Conservation (phyloP, 352 stramenopile species). For the Globisporangium paddicum region DNA sequence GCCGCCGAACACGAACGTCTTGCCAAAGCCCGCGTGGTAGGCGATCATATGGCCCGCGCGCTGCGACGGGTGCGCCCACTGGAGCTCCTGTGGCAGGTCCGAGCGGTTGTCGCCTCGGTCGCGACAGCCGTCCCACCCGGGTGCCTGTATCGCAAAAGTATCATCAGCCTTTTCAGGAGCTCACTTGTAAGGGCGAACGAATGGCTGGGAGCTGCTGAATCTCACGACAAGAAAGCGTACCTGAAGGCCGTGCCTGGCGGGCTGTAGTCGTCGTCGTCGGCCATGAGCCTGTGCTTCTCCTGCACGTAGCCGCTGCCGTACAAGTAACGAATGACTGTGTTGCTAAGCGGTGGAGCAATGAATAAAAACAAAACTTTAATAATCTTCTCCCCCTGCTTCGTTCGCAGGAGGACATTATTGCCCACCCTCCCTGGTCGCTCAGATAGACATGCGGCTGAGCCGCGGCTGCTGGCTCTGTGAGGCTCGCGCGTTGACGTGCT, state of each 20-base stretch:
- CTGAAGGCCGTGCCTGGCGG: too few relatives aligned
- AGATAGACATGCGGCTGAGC: conserved; percentile 4
- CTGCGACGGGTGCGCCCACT: conserved; percentile 86
- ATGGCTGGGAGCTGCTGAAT: too few relatives aligned
- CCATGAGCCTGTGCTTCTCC: too few relatives aligned
- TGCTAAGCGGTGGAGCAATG: too few relatives aligned
- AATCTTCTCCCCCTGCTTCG: background rate
- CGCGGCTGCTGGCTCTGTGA: conserved; percentile 2
- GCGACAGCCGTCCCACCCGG: conserved; percentile 95
- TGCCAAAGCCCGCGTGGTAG: conserved; percentile 60
- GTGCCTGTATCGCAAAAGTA: too few relatives aligned
- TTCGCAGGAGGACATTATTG: background rate
- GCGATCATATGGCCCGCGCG: conserved; percentile 81
- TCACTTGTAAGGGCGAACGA: too few relatives aligned
- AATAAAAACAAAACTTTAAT: too few relatives aligned
- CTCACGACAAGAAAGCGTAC: too few relatives aligned
- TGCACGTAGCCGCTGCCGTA: too few relatives aligned
- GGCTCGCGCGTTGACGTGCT: background rate
- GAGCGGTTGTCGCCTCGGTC: conserved; percentile 70
- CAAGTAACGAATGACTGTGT: too few relatives aligned
- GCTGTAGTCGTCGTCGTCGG: too few relatives aligned
- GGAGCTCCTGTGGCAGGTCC: conserved; percentile 56
- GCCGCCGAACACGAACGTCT: conserved; percentile 90
- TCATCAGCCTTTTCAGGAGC: too few relatives aligned
- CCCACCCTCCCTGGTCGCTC: background rate